These are phyloP conservation scores for Talaromyces sp. DNA, from an alignment of 2,329 filamentous ascomycete genomes.

Conservation along the genomic window DNA sequence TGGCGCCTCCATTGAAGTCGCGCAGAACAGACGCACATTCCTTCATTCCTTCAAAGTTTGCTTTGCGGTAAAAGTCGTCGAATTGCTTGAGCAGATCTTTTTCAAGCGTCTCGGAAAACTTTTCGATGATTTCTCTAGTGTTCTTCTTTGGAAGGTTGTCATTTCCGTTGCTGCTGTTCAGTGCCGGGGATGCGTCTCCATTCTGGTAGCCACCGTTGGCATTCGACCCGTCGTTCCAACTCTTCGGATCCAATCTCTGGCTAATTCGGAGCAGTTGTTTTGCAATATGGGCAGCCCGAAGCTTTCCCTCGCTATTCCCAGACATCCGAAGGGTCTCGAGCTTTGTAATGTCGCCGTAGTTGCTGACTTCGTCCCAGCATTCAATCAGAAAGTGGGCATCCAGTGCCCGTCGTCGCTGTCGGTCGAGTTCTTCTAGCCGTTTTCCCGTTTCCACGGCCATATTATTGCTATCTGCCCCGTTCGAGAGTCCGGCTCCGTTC, in stretches of 20 bases:
- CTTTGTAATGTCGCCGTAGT: slow-evolving; percentile 78
- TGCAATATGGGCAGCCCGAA: slow-evolving; percentile 88
- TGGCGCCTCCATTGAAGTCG: slow-evolving; percentile 93
- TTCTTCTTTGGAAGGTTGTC: slow-evolving; percentile 46
- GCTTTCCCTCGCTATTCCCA: slow-evolving; percentile 83
- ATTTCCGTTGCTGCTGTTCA: slow-evolving; percentile 46
- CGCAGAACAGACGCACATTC: slow-evolving; percentile 90
- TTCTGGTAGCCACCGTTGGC: slow-evolving; percentile 28
- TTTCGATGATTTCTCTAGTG: slow-evolving; percentile 87
- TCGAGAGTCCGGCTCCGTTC: slow-evolving; percentile 52
- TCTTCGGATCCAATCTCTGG: slow-evolving; percentile 75
- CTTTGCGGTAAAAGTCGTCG: slow-evolving; percentile 90
- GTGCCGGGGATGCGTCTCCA: slow-evolving; percentile 25
- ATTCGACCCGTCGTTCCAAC: slow-evolving; percentile 59
- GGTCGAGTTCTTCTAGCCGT: slow-evolving; percentile 86
- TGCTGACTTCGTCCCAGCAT: slow-evolving; percentile 94
- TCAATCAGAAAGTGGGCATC: slow-evolving; percentile 94
- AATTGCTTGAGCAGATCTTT: slow-evolving; percentile 95
- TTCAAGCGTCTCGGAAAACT: slow-evolving; percentile 91
- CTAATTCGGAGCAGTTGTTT: slow-evolving; percentile 92
- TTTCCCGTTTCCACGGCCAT: slow-evolving; percentile 93
- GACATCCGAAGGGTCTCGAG: slow-evolving; percentile 83
- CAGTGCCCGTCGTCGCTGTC: slow-evolving; percentile 80
- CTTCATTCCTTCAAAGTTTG: slow-evolving; percentile 97
- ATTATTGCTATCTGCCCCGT: slow-evolving; percentile 46